Percentiles rank a stretch among this genome's conserved stretches.
phyloP scores from a whole-genome alignment of 306 rosid species.

The Leucaena leucocephala region DNA sequence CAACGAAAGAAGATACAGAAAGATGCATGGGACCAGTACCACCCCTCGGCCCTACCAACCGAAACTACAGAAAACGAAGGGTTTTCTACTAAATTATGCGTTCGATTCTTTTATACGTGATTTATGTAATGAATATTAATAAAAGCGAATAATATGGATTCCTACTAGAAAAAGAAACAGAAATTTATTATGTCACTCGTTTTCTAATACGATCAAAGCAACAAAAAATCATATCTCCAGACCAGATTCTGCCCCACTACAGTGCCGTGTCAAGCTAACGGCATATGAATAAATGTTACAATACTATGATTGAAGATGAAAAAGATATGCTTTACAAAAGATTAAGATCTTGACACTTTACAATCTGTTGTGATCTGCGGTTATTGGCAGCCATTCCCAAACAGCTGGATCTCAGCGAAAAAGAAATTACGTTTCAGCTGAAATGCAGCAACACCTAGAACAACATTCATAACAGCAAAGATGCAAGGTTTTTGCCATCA shows the following conservation, averaged over 20 bases:
- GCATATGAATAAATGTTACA: slow-evolving; percentile 34
- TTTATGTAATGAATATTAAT: neutral
- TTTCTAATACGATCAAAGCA: neutral
- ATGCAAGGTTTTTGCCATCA: slow-evolving; percentile 37
- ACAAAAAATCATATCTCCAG: slow-evolving; percentile 12
- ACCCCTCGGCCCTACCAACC: neutral
- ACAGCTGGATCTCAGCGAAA: slow-evolving; percentile 32
- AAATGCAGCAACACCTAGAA: slow-evolving; percentile 38
- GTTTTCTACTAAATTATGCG: neutral
- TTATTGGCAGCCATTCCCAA: slow-evolving; percentile 44
- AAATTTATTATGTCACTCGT: neutral
- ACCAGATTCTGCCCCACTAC: slow-evolving; percentile 18
- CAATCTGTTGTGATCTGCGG: slow-evolving; percentile 44
- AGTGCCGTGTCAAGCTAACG: slow-evolving; percentile 35
- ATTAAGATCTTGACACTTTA: slow-evolving; percentile 41
- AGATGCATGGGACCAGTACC: neutral
- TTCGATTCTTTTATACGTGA: neutral
- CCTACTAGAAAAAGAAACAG: neutral
- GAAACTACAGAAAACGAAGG: neutral
- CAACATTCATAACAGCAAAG: slow-evolving; percentile 37
- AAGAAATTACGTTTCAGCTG: slow-evolving; percentile 35
- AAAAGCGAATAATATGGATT: neutral
- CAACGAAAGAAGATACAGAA: slow-evolving; percentile 5
- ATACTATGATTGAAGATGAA: slow-evolving; percentile 39
- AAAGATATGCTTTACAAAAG: slow-evolving; percentile 47